phyloP scores from a whole-genome alignment of 1,139 yeast genomes.

The Spathaspora sp. region DNA sequence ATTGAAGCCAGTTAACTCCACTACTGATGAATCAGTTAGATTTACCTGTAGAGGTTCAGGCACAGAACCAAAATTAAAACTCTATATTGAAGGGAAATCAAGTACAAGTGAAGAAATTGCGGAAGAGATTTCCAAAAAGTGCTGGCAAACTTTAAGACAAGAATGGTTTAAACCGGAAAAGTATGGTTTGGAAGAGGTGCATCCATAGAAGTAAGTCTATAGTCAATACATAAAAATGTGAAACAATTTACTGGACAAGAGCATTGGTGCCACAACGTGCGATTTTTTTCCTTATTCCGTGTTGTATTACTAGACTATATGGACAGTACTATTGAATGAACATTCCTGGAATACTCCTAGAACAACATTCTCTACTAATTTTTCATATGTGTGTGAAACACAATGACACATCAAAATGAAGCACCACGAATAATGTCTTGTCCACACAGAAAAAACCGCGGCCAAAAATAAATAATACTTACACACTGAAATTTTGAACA shows the following conservation, averaged over 20 bases:
- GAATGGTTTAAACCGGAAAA: conserved; percentile 63
- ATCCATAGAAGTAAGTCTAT: too few species aligned
- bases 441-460: not conserved
- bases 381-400: too few species aligned
- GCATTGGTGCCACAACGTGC: too few species aligned
- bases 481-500: not conserved
- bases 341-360: too few species aligned
- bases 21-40: conserved; percentile 45
- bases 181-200: conserved; percentile 34
- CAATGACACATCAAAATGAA: not conserved
- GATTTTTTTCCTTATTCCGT: too few species aligned
- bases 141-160: conserved; percentile 62
- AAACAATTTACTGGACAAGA: too few species aligned
- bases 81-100: conserved; percentile 80
- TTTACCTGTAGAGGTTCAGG: conserved; percentile 94
- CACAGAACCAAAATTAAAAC: conserved; percentile 92
- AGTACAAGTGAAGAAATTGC: conserved; percentile 45
- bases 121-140: conserved; percentile 48
- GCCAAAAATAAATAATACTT: not conserved
- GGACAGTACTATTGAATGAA: too few species aligned
- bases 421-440: not conserved
- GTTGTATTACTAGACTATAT: too few species aligned
- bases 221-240: too few species aligned
- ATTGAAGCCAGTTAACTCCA: conserved; percentile 19
- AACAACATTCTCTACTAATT: too few species aligned